A percentile compares a stretch with the other conserved stretches of the same genome.
These are phyloP conservation scores for Salmacisia buchloeana DNA, from an alignment of 1,284 basidiomycete species.

Conservation along the genomic window DNA sequence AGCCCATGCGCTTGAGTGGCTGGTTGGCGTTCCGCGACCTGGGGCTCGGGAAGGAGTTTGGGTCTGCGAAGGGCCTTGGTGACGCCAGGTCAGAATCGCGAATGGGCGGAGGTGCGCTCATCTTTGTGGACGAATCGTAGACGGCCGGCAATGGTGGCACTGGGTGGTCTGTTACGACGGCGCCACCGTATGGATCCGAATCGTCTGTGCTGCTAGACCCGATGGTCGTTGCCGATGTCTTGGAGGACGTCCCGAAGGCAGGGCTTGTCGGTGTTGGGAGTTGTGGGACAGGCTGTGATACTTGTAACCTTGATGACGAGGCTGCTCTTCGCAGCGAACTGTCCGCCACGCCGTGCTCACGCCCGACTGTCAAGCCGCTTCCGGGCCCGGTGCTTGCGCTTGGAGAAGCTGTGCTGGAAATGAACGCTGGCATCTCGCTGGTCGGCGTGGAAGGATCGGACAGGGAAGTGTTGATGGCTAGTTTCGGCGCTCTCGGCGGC, in stretches of 20 bases:
- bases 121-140: too few species aligned
- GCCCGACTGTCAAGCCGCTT: too few species aligned
- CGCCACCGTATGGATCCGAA: too few species aligned
- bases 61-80: background rate
- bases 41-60: background rate
- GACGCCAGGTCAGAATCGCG: background rate
- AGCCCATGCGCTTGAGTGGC: background rate
- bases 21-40: background rate
- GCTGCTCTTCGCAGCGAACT: background rate
- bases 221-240: background rate
- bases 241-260: background rate
- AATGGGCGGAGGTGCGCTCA: background rate
- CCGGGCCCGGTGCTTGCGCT: background rate
- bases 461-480: conserved; percentile 5
- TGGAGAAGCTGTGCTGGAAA: background rate
- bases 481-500: too few species aligned
- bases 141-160: too few species aligned
- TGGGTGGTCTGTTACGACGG: too few species aligned
- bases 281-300: background rate
- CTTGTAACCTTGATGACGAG: background rate
- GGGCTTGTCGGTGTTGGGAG: background rate
- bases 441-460: background rate
- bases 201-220: too few species aligned
- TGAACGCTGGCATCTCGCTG: background rate
- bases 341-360: background rate